These are phyloP conservation scores for Dipteronia sinensis DNA, from an alignment of 345 rosid genomes.

Conservation along the genomic window DNA sequence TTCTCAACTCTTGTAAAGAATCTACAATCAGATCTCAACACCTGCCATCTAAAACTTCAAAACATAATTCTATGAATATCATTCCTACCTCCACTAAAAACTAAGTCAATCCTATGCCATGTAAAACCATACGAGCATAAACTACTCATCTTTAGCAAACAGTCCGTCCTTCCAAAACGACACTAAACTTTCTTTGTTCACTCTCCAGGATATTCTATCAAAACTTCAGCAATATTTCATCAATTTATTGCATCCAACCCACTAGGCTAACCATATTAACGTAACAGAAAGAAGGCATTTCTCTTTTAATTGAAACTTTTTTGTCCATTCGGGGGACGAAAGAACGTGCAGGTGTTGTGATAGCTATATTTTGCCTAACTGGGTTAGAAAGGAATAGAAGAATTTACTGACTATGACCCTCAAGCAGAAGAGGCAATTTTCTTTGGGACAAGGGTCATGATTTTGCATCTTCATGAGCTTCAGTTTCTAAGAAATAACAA, in stretches of 20 bases:
- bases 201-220: not conserved
- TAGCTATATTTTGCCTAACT: not conserved
- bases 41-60: not conserved
- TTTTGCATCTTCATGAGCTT: not conserved
- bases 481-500: not conserved
- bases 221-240: not conserved
- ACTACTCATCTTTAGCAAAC: conserved; percentile 1
- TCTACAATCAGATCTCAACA: not conserved
- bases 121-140: not conserved
- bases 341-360: not conserved
- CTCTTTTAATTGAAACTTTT: not conserved
- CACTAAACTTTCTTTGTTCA: not conserved
- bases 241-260: conserved; percentile 10
- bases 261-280: not conserved
- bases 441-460: not conserved
- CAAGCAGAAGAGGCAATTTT: not conserved
- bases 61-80: not conserved
- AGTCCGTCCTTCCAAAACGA: conserved; percentile 3
- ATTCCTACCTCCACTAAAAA: not conserved
- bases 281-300: not conserved
- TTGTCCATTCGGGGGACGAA: not conserved
- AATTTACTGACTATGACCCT: not conserved
- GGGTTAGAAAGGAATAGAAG: not conserved
- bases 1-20: not conserved
- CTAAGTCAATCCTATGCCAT: not conserved